Evolutionary conservation across 768 basidiomycete genomes (phyloP).

Genomic region (Trametes gibbosa): DNA sequence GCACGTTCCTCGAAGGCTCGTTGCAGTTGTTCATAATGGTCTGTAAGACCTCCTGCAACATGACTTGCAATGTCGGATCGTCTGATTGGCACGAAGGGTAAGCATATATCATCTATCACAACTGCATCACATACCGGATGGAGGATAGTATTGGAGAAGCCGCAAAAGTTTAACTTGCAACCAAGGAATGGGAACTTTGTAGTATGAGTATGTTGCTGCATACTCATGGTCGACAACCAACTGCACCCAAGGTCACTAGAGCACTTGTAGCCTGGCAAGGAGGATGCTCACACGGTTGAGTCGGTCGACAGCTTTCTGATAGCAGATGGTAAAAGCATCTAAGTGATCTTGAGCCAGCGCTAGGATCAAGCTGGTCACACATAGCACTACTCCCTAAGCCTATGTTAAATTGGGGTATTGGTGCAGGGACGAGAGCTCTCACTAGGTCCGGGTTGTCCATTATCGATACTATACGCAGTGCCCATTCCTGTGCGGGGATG

Average conservation of each 20-base stretch:
- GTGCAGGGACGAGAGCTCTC: slow-evolving; percentile 14
- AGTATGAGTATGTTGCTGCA: slow-evolving; percentile 88
- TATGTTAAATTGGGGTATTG: neutral
- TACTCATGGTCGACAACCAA: slow-evolving; percentile 91
- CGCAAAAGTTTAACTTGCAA: slow-evolving; percentile 94
- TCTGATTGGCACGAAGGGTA: slow-evolving; percentile 44
- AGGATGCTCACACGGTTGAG: slow-evolving; percentile 64
- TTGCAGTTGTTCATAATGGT: slow-evolving; percentile 89
- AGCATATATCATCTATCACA: neutral
- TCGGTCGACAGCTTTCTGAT: slow-evolving; percentile 91
- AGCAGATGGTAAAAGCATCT: slow-evolving; percentile 88
- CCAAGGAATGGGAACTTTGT: slow-evolving; percentile 98
- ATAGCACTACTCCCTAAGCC: slow-evolving; percentile 85
- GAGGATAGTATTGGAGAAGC: slow-evolving; percentile 92
- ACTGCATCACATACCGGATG: slow-evolving; percentile 64
- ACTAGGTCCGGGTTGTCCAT: slow-evolving; percentile 94
- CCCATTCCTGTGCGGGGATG: slow-evolving; percentile 94
- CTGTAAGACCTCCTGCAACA: slow-evolving; percentile 80
- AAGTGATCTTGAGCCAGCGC: slow-evolving; percentile 92
- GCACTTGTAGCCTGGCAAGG: neutral
- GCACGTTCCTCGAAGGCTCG: slow-evolving; percentile 90
- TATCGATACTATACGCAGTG: slow-evolving; percentile 86
- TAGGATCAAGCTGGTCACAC: slow-evolving; percentile 90
- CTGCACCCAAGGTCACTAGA: slow-evolving; percentile 37
- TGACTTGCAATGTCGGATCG: slow-evolving; percentile 74